Conservation (phyloP, 352 stramenopile genomes). For the Phytophthora sansomeana region DNA sequence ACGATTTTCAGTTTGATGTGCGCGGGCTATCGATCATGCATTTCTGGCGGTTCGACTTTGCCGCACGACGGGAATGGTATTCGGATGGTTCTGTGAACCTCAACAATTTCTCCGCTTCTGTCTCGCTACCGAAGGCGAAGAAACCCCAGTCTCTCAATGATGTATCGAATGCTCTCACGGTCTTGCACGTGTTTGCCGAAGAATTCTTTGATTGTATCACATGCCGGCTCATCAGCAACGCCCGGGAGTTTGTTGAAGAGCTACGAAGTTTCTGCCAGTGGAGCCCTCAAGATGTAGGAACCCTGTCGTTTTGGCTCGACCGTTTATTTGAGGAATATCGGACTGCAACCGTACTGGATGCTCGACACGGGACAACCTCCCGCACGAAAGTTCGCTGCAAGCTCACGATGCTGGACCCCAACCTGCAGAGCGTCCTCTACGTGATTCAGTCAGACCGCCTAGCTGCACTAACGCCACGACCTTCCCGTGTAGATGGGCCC, state of each 20-base stretch:
- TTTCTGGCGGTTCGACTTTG: constrained; percentile 22
- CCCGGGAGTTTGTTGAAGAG: constrained; percentile 9
- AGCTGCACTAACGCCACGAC: background rate
- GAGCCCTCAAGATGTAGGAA: background rate
- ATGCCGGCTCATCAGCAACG: background rate
- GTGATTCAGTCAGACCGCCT: constrained; percentile 13
- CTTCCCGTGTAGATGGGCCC: too few relatives aligned
- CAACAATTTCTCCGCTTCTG: constrained; percentile 9
- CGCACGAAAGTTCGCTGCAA: background rate
- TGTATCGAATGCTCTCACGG: constrained; percentile 14
- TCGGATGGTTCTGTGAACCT: constrained; percentile 16
- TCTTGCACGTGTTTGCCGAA: constrained; percentile 15
- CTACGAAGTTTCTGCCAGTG: constrained; percentile 2
- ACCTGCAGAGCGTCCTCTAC: constrained; percentile 13
- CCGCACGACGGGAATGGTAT: constrained; percentile 14
- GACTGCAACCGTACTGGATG: background rate
- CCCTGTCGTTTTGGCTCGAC: constrained; percentile 11
- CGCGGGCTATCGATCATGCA: constrained; percentile 20
- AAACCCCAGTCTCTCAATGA: constrained; percentile 3
- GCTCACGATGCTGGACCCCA: background rate
- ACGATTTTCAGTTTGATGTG: constrained; percentile 16
- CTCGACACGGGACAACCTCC: background rate
- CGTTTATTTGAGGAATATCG: constrained; percentile 12
- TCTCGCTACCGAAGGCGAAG: background rate
- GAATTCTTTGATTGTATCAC: constrained; percentile 12